Base-by-base conservation (phyloP, 202 grass and related monocot genomes). In the Schoenoplectus tabernaemontani region DNA sequence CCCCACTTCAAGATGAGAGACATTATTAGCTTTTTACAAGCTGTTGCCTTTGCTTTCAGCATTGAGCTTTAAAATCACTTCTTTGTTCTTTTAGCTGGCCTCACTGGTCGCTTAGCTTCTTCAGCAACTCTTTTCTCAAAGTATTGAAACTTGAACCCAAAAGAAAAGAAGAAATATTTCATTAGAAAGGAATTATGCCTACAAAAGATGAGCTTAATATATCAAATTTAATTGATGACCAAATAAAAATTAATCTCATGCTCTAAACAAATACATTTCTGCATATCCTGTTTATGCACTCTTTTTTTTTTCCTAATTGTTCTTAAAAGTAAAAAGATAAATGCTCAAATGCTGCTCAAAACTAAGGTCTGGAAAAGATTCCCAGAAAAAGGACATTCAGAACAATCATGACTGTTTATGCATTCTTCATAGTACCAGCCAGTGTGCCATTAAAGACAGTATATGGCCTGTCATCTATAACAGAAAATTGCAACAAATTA, bases 81-180 rank as follows among this genome's bases (percentile, higher is more conserved):
- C 85, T 87, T 97, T 82, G 71, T 63, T 72, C 89, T 88, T 76
- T 93, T 93, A 30, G 85, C 86, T 38, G 67, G 76, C 85, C 86
- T 96, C 8, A 60, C 1, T 11, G 17, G 54, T 47, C 46, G 42
- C 57, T 44, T 79, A 28, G 70, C 53, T 76, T 90, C 88, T 59
- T 91, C 85, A 0, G 88, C 65, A 61, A 89, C 84, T 83, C 87
- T 93, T 59, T 67, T 83, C 77, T 93, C 86, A 8, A 84, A 47
- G 4, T 83, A 76, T 53, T 93, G 86, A 47, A 93, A 89, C 90
- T 97, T 79, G 11, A 5, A 82, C 73, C 56, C n/a, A 26, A 23
- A 56, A 20, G 76, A 17, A 9, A 54, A 64, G 10, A 67, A 30
- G 12, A n/a, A 59, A 17, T 7, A 47, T 24, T 64, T 60, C n/a